Base-by-base conservation (phyloP, 2,329 filamentous ascomycete species). In the Ophiosphaerella korrae region DNA sequence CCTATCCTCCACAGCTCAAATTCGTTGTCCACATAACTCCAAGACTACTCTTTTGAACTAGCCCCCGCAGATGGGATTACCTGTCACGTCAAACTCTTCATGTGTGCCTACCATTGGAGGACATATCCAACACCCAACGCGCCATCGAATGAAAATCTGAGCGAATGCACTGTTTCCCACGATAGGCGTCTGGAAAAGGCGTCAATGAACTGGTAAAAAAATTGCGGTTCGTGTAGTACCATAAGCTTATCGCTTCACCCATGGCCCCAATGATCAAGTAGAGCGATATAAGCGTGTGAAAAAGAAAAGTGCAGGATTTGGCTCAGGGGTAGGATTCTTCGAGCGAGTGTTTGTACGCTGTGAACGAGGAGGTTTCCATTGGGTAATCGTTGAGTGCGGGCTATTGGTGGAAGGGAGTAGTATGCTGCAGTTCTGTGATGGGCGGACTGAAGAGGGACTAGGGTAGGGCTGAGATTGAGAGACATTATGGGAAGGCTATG, bases 191-290 rank as follows among this genome's bases (percentile, higher is more conserved):
- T 3, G 83, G 55, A 1, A 83, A 24, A 0, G 50, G 50, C 51
- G 5, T 77, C 70, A 0, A 83, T 46, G 3, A 79, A 59, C 0
- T 13, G 13, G 39, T 80, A 75, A 48, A 84, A 83, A 1, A 82
- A 52, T 0, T 46, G 34, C 0, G 75, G 55, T 0, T 67, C 68
- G 45, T 83, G 79, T 0, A 80, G 58, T 0, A 60, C 26, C 1
- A 78, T 2, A 0, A 81, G 81, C 0, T 80, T 82, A 5, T 78
- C 76, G 24, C 70, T 77, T n/a, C 84, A 63, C 0, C 81, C 81
- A 43, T 84, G 82, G 26, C 81, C 81, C 79, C 79, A 83, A 9
- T 78, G 74, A 48, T 84, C 81, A 12, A 81, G 14, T 1, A 81
- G 64, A 0, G 79, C 75, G 29, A 77, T 68, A 9, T 78, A 69